These are phyloP conservation scores for Collybia sordida DNA, from an alignment of 768 basidiomycete species.

Conservation along the genomic window DNA sequence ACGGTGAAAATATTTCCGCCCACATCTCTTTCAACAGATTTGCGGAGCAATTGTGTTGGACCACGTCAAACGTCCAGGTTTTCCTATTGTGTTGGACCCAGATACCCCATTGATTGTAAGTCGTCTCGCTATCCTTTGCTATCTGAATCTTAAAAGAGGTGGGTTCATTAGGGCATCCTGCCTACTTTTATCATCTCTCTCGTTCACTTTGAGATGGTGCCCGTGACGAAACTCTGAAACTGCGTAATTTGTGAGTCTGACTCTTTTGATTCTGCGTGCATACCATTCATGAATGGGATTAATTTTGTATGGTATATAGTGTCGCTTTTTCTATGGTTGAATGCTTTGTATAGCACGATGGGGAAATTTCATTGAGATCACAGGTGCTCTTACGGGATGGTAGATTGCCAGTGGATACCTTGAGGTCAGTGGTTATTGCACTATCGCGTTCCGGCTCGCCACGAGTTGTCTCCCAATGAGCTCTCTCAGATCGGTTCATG, in stretches of 20 bases:
- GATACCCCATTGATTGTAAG: conserved; percentile 4
- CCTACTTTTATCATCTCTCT: conserved; percentile 3
- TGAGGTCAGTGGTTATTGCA: no score
- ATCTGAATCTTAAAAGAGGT: background rate
- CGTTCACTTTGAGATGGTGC: conserved; percentile 4
- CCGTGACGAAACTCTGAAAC: no score
- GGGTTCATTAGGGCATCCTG: conserved; percentile 4
- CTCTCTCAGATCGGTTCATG: conserved; percentile 30
- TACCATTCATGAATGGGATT: no score
- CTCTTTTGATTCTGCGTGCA: no score
- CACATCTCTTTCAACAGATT: background rate
- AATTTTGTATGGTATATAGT: no score
- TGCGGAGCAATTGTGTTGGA: background rate
- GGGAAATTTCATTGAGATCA: no score
- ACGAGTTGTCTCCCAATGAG: conserved; percentile 45
- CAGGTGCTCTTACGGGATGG: no score
- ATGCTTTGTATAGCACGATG: no score
- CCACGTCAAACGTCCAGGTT: background rate
- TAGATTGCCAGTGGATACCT: no score
- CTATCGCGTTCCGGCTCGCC: conserved; percentile 35
- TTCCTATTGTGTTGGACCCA: conserved; percentile 1
- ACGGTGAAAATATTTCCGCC: background rate
- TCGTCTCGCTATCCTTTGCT: background rate
- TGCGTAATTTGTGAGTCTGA: no score
- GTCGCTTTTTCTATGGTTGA: no score